Conservation (phyloP, 306 rosid species). For the Echinosophora koreensis region DNA sequence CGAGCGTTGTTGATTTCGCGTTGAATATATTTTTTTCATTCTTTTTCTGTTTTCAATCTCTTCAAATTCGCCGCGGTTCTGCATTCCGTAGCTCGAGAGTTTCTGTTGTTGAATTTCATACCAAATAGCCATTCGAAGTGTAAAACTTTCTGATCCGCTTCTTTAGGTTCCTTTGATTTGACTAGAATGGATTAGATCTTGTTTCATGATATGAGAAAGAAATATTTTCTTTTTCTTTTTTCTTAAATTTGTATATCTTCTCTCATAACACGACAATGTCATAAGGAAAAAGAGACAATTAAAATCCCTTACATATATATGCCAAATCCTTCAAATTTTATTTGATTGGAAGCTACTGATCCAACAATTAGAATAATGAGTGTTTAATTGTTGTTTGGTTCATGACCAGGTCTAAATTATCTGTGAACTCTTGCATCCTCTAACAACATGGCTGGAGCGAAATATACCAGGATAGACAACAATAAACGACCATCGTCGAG, state of each 20-base stretch:
- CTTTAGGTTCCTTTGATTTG: not conserved
- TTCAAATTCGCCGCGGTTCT: slow-evolving; percentile 3
- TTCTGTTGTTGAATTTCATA: slow-evolving; percentile 26
- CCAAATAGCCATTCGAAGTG: not conserved
- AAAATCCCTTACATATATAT: not conserved
- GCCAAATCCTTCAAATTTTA: not conserved
- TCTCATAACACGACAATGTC: not conserved
- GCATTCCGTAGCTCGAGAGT: not conserved
- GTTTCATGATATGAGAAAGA: not conserved
- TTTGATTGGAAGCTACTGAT: slow-evolving; percentile 2
- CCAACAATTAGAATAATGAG: slow-evolving; percentile 27
- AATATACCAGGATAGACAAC: slow-evolving; percentile 79
- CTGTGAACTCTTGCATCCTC: slow-evolving; percentile 27
- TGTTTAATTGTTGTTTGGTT: slow-evolving; percentile 41
- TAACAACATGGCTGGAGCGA: slow-evolving; percentile 73
- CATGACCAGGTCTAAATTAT: slow-evolving; percentile 48
- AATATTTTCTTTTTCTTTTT: not conserved
- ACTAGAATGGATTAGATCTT: slow-evolving; percentile 37
- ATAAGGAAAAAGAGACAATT: slow-evolving; percentile 24
- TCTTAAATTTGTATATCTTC: not conserved
- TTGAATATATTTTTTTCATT: not conserved
- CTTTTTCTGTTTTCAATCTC: not conserved
- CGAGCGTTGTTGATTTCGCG: slow-evolving; percentile 15
- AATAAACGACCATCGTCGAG: slow-evolving; percentile 67
- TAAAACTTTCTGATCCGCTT: slow-evolving; percentile 9